Percentiles rank a stretch among this genome's conserved stretches.
Evolutionary conservation across 441 rosid species (phyloP).

Genomic region (Eutrema salsugineum): DNA sequence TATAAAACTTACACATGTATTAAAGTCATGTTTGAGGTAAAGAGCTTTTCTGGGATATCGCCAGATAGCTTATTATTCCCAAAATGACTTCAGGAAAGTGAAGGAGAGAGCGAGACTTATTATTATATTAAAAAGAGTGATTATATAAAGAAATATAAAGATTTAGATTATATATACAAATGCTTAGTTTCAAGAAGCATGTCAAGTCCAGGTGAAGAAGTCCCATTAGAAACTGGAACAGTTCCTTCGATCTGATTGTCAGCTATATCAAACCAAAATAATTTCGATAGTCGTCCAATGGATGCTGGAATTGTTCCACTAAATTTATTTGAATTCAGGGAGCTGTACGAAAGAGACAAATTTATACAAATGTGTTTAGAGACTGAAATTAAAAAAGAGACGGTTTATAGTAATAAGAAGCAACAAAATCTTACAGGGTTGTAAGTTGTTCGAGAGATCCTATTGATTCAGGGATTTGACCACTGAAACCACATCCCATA

Average conservation of each 20-base stretch:
- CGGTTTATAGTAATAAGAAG: neutral
- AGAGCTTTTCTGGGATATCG: constrained; percentile 51
- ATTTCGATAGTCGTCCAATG: constrained; percentile 54
- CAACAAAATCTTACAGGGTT: constrained; percentile 51
- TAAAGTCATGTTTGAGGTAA: constrained; percentile 51
- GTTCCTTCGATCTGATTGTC: constrained; percentile 63
- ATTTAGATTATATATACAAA: constrained; percentile 49
- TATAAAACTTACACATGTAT: constrained; percentile 61
- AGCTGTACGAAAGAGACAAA: constrained; percentile 40
- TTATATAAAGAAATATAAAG: neutral
- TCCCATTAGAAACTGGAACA: constrained; percentile 66
- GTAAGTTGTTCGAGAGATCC: constrained; percentile 51
- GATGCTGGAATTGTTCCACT: constrained; percentile 64
- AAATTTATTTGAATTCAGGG: constrained; percentile 64
- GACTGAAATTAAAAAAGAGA: neutral
- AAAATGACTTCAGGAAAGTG: constrained; percentile 47
- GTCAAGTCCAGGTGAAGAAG: constrained; percentile 73
- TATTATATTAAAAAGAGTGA: neutral
- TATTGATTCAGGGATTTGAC: constrained; percentile 67
- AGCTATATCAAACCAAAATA: constrained; percentile 81
- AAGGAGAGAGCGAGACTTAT: neutral
- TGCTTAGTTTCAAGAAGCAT: constrained; percentile 52
- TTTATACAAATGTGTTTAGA: neutral
- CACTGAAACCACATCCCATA: constrained; percentile 67
- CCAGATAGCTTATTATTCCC: constrained; percentile 68